Percentiles rank a stretch among this genome's conserved stretches.
phyloP scores from a whole-genome alignment of 805 yeast genomes.

The Lipomyces kockii region DNA sequence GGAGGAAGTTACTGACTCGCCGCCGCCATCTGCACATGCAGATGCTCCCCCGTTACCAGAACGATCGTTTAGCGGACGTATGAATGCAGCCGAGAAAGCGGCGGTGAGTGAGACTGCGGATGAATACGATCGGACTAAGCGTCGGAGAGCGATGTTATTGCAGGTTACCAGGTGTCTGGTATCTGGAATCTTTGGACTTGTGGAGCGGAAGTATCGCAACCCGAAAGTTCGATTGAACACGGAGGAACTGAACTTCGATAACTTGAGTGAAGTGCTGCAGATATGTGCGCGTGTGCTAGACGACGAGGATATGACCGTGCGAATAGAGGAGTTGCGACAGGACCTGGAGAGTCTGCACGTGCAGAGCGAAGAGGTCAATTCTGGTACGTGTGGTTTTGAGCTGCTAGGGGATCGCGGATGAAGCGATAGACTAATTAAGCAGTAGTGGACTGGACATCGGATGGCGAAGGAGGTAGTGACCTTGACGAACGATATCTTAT shows the following conservation, averaged over 20 bases:
- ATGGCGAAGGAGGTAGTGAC: slow-evolving; percentile 9
- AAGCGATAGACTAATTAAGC: slow-evolving; percentile 2
- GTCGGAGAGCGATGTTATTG: not conserved
- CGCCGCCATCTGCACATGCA: not conserved
- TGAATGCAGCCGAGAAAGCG: not conserved
- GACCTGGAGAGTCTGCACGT: slow-evolving; percentile 18
- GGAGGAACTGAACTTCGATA: slow-evolving; percentile 3
- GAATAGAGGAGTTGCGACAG: slow-evolving; percentile 10
- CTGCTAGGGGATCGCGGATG: not conserved
- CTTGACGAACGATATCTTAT: not conserved
- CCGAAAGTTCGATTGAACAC: not conserved
- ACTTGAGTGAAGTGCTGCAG: not conserved
- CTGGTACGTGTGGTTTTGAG: slow-evolving; percentile 1
- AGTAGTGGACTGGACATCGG: slow-evolving; percentile 12
- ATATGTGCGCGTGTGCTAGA: slow-evolving; percentile 3
- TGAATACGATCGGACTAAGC: not conserved
- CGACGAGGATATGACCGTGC: slow-evolving; percentile 7
- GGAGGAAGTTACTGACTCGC: not conserved
- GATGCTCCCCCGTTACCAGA: not conserved
- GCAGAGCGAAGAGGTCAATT: slow-evolving; percentile 14
- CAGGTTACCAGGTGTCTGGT: not conserved
- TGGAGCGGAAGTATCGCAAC: slow-evolving; percentile 5
- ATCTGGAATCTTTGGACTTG: not conserved
- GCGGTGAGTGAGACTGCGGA: not conserved
- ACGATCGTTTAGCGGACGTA: not conserved